Conservation (phyloP, 495 filamentous ascomycete genomes). For the Hyaloscypha hepaticicola region DNA sequence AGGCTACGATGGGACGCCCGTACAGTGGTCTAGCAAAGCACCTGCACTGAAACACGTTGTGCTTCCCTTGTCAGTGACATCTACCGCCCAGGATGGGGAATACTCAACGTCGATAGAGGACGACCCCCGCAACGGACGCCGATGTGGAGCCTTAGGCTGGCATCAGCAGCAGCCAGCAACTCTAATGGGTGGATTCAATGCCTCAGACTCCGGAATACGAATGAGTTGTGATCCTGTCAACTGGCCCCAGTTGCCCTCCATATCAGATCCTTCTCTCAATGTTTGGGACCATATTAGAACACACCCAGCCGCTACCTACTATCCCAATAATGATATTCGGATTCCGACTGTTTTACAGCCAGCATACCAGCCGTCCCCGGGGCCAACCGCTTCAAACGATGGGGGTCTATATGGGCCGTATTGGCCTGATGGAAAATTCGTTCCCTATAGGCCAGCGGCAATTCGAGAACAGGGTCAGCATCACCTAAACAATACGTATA, state of each 20-base stretch:
- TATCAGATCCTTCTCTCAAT: constrained; percentile 16
- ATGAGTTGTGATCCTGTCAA: constrained; percentile 15
- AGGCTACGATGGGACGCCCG: constrained; percentile 86
- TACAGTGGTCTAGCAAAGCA: constrained; percentile 72
- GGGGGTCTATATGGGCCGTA: constrained; percentile 71
- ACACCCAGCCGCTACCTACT: constrained; percentile 23
- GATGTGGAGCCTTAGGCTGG: constrained; percentile 23
- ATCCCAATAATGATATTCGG: constrained; percentile 27
- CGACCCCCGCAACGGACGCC: constrained; percentile 6
- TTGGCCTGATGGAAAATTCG: constrained; percentile 75
- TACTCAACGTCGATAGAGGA: neutral
- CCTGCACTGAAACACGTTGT: constrained; percentile 86
- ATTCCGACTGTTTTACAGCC: constrained; percentile 71
- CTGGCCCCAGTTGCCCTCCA: constrained; percentile 20
- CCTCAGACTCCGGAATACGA: constrained; percentile 20
- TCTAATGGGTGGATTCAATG: constrained; percentile 24
- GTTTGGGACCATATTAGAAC: constrained; percentile 25
- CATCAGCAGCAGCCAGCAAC: constrained; percentile 27
- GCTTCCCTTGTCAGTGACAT: constrained; percentile 45
- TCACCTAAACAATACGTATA: neutral
- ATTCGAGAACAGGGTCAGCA: constrained; percentile 34
- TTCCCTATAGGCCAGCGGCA: constrained; percentile 70
- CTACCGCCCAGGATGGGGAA: neutral
- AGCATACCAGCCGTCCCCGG: constrained; percentile 64
- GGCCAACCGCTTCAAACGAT: constrained; percentile 73